Evolutionary conservation across 192 early-diverging fungal species (phyloP), one percentile per base, ranked within the genome.

Genomic region (Coemansia nantahalensis): DNA sequence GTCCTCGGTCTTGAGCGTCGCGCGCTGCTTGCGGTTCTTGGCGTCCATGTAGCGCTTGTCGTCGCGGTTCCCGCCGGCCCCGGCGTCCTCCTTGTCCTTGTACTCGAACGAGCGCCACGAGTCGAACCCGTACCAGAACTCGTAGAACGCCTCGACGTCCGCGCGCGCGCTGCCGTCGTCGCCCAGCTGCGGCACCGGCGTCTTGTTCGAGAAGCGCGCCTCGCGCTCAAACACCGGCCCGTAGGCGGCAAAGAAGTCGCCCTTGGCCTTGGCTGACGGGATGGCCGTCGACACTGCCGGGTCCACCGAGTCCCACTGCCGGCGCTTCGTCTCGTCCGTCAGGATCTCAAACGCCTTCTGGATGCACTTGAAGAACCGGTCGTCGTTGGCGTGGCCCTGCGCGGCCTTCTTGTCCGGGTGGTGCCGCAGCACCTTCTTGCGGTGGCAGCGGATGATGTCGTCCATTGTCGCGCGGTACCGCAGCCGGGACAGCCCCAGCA

Each of bases 361-460:
- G 48, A 98, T 90, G 73, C 97, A 99, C 83, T 99, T 99, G 89
- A 99, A 99, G 81, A 98, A 97, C n/a, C 85, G 78, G 79, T 99
- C 97, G 59, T 94, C 90, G 77, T 88, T 88, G 28, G 76, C 65
- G 39, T 79, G 70, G 28, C 84, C 86, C 56, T 83, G 81, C 16
- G 79, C 66, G 16, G 90, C 90, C 82, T 95, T 95, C 88, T 99
- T 99, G 79, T 99, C 97, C 33, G 97, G 97, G 65, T 99, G 97
- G 82, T 97, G 93, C 40, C 90, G 88, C 45, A 99, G 84, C 31
- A 97, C 97, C 84, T 95, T 97, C 48, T 82, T 78, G 62, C 92
- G 86, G 76, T 94, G 71, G 53, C 30, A 87, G 50, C 82, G 81
- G 82, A 93, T 91, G 68, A 99, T 90, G 59, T 99, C 90, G 32